Percentiles rank a stretch among this genome's conserved stretches.
These are phyloP conservation scores for Salinomyces thailandicus DNA, from an alignment of 2,329 filamentous ascomycete species.

Conservation along the genomic window DNA sequence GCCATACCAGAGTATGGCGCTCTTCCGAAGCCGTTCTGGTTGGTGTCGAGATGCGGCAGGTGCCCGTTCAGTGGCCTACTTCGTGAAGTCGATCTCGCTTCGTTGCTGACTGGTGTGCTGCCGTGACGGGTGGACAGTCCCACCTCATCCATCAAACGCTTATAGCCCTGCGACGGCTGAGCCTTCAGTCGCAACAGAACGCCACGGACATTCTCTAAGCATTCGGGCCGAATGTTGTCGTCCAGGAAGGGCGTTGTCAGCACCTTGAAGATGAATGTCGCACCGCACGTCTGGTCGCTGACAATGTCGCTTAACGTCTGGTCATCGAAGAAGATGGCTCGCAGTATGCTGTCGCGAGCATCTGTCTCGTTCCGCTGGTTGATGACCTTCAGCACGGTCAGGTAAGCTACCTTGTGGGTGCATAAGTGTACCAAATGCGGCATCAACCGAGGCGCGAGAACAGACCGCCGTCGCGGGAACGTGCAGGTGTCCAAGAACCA, in stretches of 20 bases:
- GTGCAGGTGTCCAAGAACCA: slow-evolving; percentile 99
- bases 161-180: slow-evolving; percentile 90
- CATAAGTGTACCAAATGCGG: slow-evolving; percentile 90
- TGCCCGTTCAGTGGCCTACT: slow-evolving; percentile 23
- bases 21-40: slow-evolving; percentile 26
- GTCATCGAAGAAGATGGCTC: slow-evolving; percentile 89
- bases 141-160: slow-evolving; percentile 97
- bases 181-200: slow-evolving; percentile 85
- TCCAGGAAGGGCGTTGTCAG: slow-evolving; percentile 96
- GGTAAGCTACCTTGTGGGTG: slow-evolving; percentile 95
- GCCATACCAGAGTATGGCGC: slow-evolving; percentile 20
- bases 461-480: slow-evolving; percentile 81
- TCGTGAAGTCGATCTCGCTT: slow-evolving; percentile 27
- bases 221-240: slow-evolving; percentile 74
- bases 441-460: slow-evolving; percentile 82
- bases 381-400: slow-evolving; percentile 95
- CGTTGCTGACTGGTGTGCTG: slow-evolving; percentile 26
- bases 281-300: slow-evolving; percentile 80
- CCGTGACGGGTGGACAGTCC: slow-evolving; percentile 56
- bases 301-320: slow-evolving; percentile 82
- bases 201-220: slow-evolving; percentile 83
- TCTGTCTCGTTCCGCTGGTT: slow-evolving; percentile 94
- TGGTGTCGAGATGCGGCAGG: slow-evolving; percentile 24
- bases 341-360: slow-evolving; percentile 78
- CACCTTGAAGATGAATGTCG: slow-evolving; percentile 96